A percentile compares a stretch with the other conserved stretches of the same genome.
Evolutionary conservation across 208 protist genomes (phyloP).

Genomic region (Leishmania amazonensis): DNA sequence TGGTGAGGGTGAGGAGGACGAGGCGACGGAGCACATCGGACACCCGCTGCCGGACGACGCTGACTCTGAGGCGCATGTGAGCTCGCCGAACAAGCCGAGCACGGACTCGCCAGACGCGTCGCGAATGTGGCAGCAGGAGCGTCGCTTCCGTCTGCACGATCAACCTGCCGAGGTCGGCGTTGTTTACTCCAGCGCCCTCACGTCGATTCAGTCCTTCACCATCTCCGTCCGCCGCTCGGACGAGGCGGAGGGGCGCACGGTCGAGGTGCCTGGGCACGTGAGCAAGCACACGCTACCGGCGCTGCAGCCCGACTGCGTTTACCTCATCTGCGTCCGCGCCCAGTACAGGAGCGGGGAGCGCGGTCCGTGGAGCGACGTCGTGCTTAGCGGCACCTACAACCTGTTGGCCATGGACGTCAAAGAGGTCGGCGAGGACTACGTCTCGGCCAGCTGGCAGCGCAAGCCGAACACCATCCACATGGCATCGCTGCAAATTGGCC

Average conservation of each 20-base stretch:
- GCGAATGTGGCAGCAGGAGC: constrained; percentile 21
- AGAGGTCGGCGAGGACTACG: constrained; percentile 83
- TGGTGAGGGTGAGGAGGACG: constrained; percentile 1
- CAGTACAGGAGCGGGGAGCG: constrained; percentile 75
- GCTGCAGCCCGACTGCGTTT: constrained; percentile 69
- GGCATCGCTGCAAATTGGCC: constrained; percentile 49
- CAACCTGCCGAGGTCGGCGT: constrained; percentile 33
- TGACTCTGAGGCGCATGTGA: background rate
- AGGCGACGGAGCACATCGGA: background rate
- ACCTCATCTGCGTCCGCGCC: constrained; percentile 71
- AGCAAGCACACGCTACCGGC: constrained; percentile 53
- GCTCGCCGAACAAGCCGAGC: background rate
- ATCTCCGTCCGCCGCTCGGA: constrained; percentile 46
- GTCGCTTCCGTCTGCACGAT: constrained; percentile 55
- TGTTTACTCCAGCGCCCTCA: constrained; percentile 63
- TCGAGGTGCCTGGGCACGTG: constrained; percentile 56
- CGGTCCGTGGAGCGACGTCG: constrained; percentile 59
- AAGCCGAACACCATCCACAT: constrained; percentile 63
- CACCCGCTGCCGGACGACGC: background rate
- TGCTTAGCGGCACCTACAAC: constrained; percentile 77
- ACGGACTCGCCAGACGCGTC: constrained; percentile 21
- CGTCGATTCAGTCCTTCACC: constrained; percentile 49
- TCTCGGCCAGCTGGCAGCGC: constrained; percentile 77
- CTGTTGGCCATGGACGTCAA: constrained; percentile 61
- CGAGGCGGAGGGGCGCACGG: constrained; percentile 58